phyloP scores from a whole-genome alignment of 2,329 filamentous ascomycete genomes.

The Pseudopithomyces chartarum region DNA sequence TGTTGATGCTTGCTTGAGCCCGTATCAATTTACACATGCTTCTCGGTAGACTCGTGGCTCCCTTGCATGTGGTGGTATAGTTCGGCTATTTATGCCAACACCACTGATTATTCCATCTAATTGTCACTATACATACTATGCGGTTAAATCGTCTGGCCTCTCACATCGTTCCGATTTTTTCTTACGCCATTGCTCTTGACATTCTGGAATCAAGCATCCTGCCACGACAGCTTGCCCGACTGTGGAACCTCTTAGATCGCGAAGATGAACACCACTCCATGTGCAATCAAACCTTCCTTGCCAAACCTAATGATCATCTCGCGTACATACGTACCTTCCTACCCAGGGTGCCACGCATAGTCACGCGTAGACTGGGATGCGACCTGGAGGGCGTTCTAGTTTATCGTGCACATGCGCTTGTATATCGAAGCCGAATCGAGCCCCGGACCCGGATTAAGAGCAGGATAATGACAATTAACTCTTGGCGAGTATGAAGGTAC shows the following conservation, averaged over 20 bases:
- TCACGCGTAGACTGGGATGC: conserved; percentile 29
- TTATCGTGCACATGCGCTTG: conserved; percentile 30
- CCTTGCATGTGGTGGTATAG: conserved; percentile 17
- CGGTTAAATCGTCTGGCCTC: conserved; percentile 36
- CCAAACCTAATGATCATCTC: conserved; percentile 8
- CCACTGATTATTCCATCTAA: conserved; percentile 29
- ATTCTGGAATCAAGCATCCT: conserved; percentile 27
- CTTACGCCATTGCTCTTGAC: conserved; percentile 15
- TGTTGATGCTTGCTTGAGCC: neutral
- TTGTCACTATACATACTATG: conserved; percentile 29
- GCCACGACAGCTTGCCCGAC: conserved; percentile 19
- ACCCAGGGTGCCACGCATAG: conserved; percentile 22
- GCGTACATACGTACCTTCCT: conserved; percentile 20
- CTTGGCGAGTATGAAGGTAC: conserved; percentile 30
- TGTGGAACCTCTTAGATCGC: conserved; percentile 15
- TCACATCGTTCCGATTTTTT: conserved; percentile 20
- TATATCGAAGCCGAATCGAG: conserved; percentile 29
- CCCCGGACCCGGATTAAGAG: conserved; percentile 25
- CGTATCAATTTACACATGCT: neutral
- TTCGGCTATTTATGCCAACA: conserved; percentile 29
- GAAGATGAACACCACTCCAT: conserved; percentile 11
- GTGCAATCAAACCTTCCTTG: conserved; percentile 25
- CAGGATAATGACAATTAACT: conserved; percentile 26
- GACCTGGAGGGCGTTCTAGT: conserved; percentile 26
- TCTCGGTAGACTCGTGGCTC: conserved; percentile 2